Percentiles rank a stretch among this genome's conserved stretches.
phyloP scores from a whole-genome alignment of 2,329 filamentous ascomycete species.

The Neopestalotiopsis clavispora region DNA sequence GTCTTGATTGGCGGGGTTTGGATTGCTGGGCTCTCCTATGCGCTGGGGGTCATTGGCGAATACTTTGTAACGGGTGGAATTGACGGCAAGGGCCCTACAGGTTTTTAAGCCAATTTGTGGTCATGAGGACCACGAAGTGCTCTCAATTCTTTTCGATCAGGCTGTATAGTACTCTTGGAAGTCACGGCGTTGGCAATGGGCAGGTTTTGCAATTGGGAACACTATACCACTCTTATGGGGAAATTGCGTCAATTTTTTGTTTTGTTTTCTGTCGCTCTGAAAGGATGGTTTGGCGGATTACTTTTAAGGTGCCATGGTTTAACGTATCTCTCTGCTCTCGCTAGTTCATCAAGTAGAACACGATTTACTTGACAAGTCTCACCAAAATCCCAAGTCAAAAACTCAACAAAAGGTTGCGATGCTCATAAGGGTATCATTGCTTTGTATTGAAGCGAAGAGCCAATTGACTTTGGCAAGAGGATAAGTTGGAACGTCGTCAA shows the following conservation, averaged over 20 bases:
- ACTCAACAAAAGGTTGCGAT: not conserved
- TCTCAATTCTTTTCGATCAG: constrained; percentile 11
- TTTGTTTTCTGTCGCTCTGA: constrained; percentile 1
- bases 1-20: constrained; percentile 58
- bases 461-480: not conserved
- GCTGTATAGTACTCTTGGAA: constrained; percentile 3
- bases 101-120: constrained; percentile 29
- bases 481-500: too few relatives aligned
- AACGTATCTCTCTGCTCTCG: not conserved
- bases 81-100: constrained; percentile 44
- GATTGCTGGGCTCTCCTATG: constrained; percentile 61
- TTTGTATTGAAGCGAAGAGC: not conserved
- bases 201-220: not conserved
- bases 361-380: not conserved
- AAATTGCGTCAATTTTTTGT: constrained; percentile 4
- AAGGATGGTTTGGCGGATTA: not conserved
- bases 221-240: constrained; percentile 6
- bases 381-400: too few relatives aligned
- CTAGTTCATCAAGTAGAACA: not conserved
- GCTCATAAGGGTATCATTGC: not conserved
- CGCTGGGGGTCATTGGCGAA: constrained; percentile 62
- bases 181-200: not conserved
- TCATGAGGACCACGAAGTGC: too few relatives aligned
- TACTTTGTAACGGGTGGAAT: constrained; percentile 55
- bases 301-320: not conserved